Conservation (phyloP, 176 grass and related monocot genomes). For the Echinochloa phyllopogon region DNA sequence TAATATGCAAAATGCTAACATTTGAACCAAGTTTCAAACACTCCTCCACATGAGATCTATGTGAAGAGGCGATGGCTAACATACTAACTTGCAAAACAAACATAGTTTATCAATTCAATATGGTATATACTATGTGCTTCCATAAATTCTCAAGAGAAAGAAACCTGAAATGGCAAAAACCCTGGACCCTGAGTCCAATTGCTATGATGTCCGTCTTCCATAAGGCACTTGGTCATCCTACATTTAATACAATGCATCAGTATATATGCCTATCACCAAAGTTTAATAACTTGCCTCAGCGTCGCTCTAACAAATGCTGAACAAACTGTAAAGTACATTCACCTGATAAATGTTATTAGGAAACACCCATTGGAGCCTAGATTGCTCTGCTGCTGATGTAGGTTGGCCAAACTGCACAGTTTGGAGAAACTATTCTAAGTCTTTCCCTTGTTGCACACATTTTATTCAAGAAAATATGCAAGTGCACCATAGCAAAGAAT, state of each 20-base stretch:
- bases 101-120: neutral
- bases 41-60: neutral
- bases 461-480: slow-evolving; percentile 12
- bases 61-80: neutral
- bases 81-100: slow-evolving; percentile 7
- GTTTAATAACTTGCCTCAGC: neutral
- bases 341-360: slow-evolving; percentile 60
- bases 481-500: slow-evolving; percentile 19
- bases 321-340: slow-evolving; percentile 23
- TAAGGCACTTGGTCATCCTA: slow-evolving; percentile 79
- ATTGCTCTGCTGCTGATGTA: slow-evolving; percentile 50
- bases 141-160: neutral
- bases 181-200: slow-evolving; percentile 18
- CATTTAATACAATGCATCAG: slow-evolving; percentile 36
- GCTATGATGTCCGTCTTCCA: slow-evolving; percentile 60
- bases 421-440: slow-evolving; percentile 35
- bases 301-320: neutral
- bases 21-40: neutral
- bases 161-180: slow-evolving; percentile 45
- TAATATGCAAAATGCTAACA: neutral
- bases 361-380: slow-evolving; percentile 71
- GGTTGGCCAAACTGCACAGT: slow-evolving; percentile 71
- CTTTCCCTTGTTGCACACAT: slow-evolving; percentile 23
- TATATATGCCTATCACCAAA: slow-evolving; percentile 9
- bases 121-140: neutral